Evolutionary conservation across 2,329 filamentous ascomycete genomes (phyloP).

Genomic region (Alternaria panax): DNA sequence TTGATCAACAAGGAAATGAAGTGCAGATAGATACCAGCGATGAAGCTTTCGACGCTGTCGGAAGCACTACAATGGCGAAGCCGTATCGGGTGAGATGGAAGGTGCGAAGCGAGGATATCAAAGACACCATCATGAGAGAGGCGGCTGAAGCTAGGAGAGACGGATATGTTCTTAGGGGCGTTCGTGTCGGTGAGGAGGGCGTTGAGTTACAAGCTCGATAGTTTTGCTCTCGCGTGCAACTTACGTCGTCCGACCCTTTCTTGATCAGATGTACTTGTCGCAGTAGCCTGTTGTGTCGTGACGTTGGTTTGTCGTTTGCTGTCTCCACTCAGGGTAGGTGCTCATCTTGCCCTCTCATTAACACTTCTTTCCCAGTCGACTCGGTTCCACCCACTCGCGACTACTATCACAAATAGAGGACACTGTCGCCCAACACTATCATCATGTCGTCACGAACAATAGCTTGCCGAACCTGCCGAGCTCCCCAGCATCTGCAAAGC

Average conservation of each 20-base stretch:
- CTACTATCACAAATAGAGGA: neutral
- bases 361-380: neutral
- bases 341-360: neutral
- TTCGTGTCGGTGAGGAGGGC: constrained; percentile 40
- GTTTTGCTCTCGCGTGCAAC: neutral
- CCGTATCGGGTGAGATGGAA: constrained; percentile 38
- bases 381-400: neutral
- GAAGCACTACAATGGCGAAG: constrained; percentile 45
- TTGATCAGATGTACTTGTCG: neutral
- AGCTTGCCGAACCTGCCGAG: neutral
- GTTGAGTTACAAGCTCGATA: constrained; percentile 19
- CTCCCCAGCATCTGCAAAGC: neutral
- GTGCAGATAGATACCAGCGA: constrained; percentile 47
- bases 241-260: neutral
- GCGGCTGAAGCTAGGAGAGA: constrained; percentile 36
- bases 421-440: neutral
- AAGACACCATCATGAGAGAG: constrained; percentile 33
- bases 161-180: constrained; percentile 44
- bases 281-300: neutral
- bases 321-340: neutral
- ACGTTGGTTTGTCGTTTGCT: constrained; percentile 5
- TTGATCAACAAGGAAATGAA: constrained; percentile 48
- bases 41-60: constrained; percentile 41
- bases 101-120: constrained; percentile 31
- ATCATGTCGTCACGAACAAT: neutral